Evolutionary conservation across 768 basidiomycete genomes (phyloP), one percentile per base, ranked within the genome.

Genomic region (Lactifluus volemus): DNA sequence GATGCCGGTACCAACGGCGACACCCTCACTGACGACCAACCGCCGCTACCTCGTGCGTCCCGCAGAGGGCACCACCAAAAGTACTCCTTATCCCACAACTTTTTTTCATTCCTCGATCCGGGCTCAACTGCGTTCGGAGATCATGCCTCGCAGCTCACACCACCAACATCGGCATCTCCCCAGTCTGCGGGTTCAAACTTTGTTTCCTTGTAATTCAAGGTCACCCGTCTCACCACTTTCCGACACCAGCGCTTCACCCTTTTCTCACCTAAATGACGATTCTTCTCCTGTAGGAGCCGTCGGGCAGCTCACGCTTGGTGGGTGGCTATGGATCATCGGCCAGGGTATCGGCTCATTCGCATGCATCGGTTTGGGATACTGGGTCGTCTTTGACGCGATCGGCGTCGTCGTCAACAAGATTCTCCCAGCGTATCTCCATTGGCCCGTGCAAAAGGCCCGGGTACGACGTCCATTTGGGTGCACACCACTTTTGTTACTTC

Each of bases 1-100:
- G 70, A 34, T 61, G 55, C 48, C 72, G 69, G 5, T 61, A 53
- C n/a, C n/a, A n/a, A n/a, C n/a, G n/a, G 45, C 71, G 69, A 5
- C 64, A 60, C 36, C 48, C 10, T 69, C 68, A 5, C n/a, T 49
- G 60, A 44, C 65, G 32, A 32, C 32, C 32, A 32, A 67, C 52
- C 73, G 63, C 30, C 67, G 64, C 55, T 48, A 19, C 44, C 57
- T 65, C 67, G 76, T 0, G 66, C 78, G 3, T 74, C 77, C 10
- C 76, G 84, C 39, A 74, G 88, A 42, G 91, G 90, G 0, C 91
- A 92, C 68, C 88, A 97, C 73, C 94, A 96, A 69, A 92, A 93
- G 72, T 94, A 96, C 72, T 96, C 92, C n/a, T n/a, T n/a, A n/a
- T n/a, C n/a, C n/a, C 93, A 97, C 71, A 92, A 91, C 68, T 94